Evolutionary conservation across 768 basidiomycete genomes (phyloP).

Genomic region (Holtermannia corniformis): DNA sequence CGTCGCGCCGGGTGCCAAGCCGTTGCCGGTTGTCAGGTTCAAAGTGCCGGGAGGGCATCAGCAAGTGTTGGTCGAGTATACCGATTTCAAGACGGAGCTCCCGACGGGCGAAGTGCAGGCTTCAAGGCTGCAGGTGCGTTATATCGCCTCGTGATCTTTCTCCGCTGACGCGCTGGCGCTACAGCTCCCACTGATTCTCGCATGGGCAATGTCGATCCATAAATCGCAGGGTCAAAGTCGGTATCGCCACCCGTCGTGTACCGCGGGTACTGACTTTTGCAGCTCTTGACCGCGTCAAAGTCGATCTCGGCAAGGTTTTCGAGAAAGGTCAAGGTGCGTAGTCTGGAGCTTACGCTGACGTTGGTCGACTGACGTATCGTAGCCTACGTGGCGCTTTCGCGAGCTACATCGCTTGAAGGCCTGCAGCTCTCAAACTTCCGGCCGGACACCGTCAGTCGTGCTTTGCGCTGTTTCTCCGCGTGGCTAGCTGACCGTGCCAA

Average conservation of each 20-base stretch:
- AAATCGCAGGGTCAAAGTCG: conserved; percentile 89
- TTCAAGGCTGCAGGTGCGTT: conserved; percentile 63
- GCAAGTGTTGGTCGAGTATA: conserved; percentile 55
- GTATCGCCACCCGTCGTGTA: conserved; percentile 2
- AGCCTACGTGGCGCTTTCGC: conserved; percentile 40
- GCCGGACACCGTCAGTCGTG: conserved; percentile 28
- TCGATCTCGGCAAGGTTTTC: conserved; percentile 85
- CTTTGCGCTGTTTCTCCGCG: background rate
- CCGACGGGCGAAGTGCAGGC: conserved; percentile 79
- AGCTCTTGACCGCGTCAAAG: conserved; percentile 81
- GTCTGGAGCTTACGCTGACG: background rate
- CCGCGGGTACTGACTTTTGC: conserved; percentile 1
- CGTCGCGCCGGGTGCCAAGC: conserved; percentile 21
- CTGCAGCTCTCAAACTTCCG: conserved; percentile 37
- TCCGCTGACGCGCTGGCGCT: background rate
- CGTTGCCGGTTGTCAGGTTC: conserved; percentile 71
- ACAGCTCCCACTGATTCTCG: conserved; percentile 74
- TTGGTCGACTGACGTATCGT: background rate
- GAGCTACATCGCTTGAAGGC: conserved; percentile 40
- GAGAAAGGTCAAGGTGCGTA: conserved; percentile 45
- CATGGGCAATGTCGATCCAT: conserved; percentile 98
- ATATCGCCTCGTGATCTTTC: background rate
- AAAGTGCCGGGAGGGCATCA: conserved; percentile 48
- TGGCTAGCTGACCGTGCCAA: background rate
- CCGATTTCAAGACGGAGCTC: conserved; percentile 76